Base-by-base conservation (phyloP, 495 filamentous ascomycete genomes). In the Apodospora peruviana region DNA sequence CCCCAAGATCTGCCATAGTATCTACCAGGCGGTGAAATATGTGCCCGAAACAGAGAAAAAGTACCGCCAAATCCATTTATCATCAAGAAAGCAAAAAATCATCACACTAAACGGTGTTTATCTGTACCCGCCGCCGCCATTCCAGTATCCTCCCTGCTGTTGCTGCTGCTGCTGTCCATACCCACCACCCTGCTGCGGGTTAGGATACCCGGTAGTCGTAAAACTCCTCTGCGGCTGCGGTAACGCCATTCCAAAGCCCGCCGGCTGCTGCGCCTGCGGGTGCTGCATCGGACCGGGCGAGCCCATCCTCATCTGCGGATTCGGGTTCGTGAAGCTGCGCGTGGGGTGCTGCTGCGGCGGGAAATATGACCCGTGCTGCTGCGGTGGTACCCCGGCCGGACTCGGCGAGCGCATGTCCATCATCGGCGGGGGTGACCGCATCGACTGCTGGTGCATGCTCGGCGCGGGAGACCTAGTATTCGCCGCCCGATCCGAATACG, bases 191-290 rank as follows among this genome's bases (percentile, higher is more conserved):
- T 35, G 32, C 5, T 20, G 19, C 32, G 16, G 4, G 11, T 34
- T 43, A 24, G 17, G 45, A 38, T 60, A 60, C 14, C 54, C 48
- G 36, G 43, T 50, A 1, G 52, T 39, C 0, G 57, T 67, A 29
- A 55, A 65, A 40, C 61, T 65, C 38, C 64, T 52, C 37, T 61
- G 60, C 3, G 64, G 64, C 44, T 64, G 62, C 2, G 57, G 61
- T 2, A 47, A 45, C 2, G 47, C 52, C 25, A 64, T 25, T 5
- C 48, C 51, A 5, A 52, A 62, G 59, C 45, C 60, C 66, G 40
- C 45, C 53, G 16, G 51, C 46, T 20, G 62, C 32, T 24, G 47
- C 39, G 44, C 17, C 57, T 35, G 23, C 43, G 45, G 17, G 14
- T 51, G 52, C 17, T 50, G 47, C 23, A 58, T 48, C 19, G 60